Percentiles rank a stretch among this genome's conserved stretches.
These are phyloP conservation scores for Gillenia trifoliata DNA, from an alignment of 306 rosid species.

Conservation along the genomic window DNA sequence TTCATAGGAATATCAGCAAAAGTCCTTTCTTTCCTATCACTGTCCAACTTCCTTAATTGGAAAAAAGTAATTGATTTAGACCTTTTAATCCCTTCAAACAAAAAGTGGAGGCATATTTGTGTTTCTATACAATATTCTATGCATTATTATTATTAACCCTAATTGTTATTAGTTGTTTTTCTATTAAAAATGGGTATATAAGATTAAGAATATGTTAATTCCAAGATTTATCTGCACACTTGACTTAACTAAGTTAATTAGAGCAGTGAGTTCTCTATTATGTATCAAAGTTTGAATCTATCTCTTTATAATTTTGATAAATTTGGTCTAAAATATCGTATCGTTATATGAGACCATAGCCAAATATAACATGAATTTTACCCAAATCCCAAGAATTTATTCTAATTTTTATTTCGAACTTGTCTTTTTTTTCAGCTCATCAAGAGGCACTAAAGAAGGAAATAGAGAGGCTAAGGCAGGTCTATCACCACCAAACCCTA, in stretches of 20 bases:
- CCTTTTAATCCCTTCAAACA: not conserved
- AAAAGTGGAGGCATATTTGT: not conserved
- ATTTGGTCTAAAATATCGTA: too few relatives aligned
- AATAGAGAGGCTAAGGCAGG: constrained; percentile 83
- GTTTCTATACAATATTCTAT: not conserved
- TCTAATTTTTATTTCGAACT: not conserved
- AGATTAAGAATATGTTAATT: not conserved
- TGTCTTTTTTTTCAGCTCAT: constrained; percentile 48
- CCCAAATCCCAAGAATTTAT: not conserved
- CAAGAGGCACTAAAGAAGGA: constrained; percentile 91
- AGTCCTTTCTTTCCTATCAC: not conserved
- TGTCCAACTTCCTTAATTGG: not conserved
- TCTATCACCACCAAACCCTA: constrained; percentile 72
- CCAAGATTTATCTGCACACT: not conserved
- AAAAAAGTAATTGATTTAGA: not conserved
- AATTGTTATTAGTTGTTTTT: not conserved
- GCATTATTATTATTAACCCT: not conserved
- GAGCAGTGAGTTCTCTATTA: not conserved
- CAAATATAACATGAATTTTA: not conserved
- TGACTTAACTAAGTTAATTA: too few relatives aligned
- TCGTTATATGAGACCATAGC: not conserved
- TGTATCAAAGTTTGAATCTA: too few relatives aligned
- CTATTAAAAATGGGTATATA: not conserved
- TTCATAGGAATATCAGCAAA: not conserved
- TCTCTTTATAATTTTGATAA: too few relatives aligned